Base-by-base conservation (phyloP, 106 monocot species). In the Xerophyta viscosa region DNA sequence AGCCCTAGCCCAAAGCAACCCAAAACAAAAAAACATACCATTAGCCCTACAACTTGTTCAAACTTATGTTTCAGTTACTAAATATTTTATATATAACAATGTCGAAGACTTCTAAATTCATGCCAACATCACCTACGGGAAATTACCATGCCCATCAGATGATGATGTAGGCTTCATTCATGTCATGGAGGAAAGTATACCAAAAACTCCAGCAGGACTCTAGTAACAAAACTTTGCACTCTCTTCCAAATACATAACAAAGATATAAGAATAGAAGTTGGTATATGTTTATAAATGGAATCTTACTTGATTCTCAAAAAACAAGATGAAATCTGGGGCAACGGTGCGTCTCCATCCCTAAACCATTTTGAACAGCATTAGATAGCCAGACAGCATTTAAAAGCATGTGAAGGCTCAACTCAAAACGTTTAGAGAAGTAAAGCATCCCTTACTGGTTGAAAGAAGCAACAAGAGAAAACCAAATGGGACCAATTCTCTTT, bases 221-320 rank as follows among this genome's bases (percentile, higher is more conserved):
- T 8, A 50, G 12, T 14, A 24, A 24, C 15, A 50, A 23, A 24
- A 24, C n/a, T n/a, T n/a, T 24, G 13, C 22, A 6, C 24, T 10
- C 14, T 24, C 21, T 13, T n/a, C n/a, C n/a, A 23, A 27, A 8
- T 4, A 15, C 1, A 50, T 22, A 11, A 12, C 39, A 39, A 12
- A 52, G 27, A 52, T 27, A 29, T 29, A 49, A 9, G 10, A 37
- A 51, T 15, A 42, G 23, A 42, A n/a, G 33, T n/a, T n/a, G n/a
- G 33, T 4, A 43, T 41, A 57, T 5, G 44, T 15, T 15, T 58
- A 26, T 19, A 20, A 19, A n/a, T n/a, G n/a, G n/a, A n/a, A 29
- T 64, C 74, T 75, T 47, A 84, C 84, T 75, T 84, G 29, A 79
- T 79, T 62, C 78, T 74, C 60, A 84, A 39, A 24, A 75, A 78